Evolutionary conservation across 305 asterid species (phyloP), one percentile per base, ranked within the genome.

Genomic region (Andrographis paniculata): DNA sequence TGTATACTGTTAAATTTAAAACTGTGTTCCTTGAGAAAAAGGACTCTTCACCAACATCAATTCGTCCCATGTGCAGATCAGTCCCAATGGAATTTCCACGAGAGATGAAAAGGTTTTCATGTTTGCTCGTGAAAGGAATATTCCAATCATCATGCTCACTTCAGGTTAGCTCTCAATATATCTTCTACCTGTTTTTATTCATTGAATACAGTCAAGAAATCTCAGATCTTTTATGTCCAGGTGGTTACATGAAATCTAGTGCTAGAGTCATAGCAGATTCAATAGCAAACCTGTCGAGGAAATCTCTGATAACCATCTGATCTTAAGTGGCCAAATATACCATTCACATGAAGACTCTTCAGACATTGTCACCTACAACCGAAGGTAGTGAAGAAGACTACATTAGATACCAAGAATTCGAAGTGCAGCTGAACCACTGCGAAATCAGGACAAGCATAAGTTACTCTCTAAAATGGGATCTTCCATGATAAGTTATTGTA

Each of bases 231-330:
- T 30, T 48, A 10, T 13, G 23, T 66, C 50, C 80, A 85, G 98
- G 96, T 51, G 98, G 98, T 28, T 89, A 82, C 73, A 89, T 82
- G 96, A 89, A 82, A 72, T 80, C 98, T 23, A 80, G 92, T 53
- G 96, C 98, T 12, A 78, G 67, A 69, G 92, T 89, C 41, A 85
- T 89, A 18, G 87, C 98, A 12, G 88, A 89, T 70, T 89, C 98
- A 8, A 82, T 89, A 45, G 65, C 63, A 55, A 89, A 89, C 55
- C 73, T 89, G 53, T 70, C 84, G 0, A 70, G 45, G 50, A 89
- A 89, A 66, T 78, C 83, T 6, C 59, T 85, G 75, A 80, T 89
- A 46, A 65, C 66, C 44, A 62, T 75, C 63, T 3, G 6, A 24
- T n/a, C n/a, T n/a, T n/a, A 24, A 24, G 30, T 24, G 30, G 8